Conservation (phyloP, 805 yeast species). For the Yueomyces sp. region DNA sequence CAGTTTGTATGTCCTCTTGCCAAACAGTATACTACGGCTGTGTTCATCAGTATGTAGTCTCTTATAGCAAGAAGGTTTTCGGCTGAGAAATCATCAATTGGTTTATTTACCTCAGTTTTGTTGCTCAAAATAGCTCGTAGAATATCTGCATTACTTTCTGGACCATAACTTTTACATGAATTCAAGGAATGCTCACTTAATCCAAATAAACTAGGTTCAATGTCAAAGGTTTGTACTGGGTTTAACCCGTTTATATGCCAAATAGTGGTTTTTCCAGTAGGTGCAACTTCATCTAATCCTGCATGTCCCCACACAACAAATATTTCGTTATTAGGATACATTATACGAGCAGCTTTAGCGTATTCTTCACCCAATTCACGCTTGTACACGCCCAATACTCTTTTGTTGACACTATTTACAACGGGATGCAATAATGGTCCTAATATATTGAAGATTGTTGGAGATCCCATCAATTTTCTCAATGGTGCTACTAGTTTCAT, state of each 20-base stretch:
- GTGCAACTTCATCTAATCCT: slow-evolving; percentile 89
- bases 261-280: slow-evolving; percentile 65
- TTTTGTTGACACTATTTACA: slow-evolving; percentile 54
- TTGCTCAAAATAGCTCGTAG: slow-evolving; percentile 11
- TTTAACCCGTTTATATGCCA: slow-evolving; percentile 49
- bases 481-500: slow-evolving; percentile 73
- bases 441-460: slow-evolving; percentile 84
- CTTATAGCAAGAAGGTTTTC: slow-evolving; percentile 40
- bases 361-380: slow-evolving; percentile 68
- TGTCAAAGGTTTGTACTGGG: slow-evolving; percentile 25
- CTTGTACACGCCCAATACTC: slow-evolving; percentile 83
- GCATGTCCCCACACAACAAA: slow-evolving; percentile 89
- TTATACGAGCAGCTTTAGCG: slow-evolving; percentile 61
- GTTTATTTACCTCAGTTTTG: neutral
- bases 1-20: slow-evolving; percentile 56
- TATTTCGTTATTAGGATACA: slow-evolving; percentile 38
- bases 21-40: slow-evolving; percentile 76
- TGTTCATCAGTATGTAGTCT: slow-evolving; percentile 83
- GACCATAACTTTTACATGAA: slow-evolving; percentile 72
- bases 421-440: slow-evolving; percentile 88
- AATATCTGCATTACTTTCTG: slow-evolving; percentile 64
- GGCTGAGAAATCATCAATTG: slow-evolving; percentile 27
- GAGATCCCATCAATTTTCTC: slow-evolving; percentile 72
- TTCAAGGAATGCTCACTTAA: slow-evolving; percentile 56
- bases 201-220: slow-evolving; percentile 72